Conservation (phyloP, 495 filamentous ascomycete species). For the Neurospora sp. region DNA sequence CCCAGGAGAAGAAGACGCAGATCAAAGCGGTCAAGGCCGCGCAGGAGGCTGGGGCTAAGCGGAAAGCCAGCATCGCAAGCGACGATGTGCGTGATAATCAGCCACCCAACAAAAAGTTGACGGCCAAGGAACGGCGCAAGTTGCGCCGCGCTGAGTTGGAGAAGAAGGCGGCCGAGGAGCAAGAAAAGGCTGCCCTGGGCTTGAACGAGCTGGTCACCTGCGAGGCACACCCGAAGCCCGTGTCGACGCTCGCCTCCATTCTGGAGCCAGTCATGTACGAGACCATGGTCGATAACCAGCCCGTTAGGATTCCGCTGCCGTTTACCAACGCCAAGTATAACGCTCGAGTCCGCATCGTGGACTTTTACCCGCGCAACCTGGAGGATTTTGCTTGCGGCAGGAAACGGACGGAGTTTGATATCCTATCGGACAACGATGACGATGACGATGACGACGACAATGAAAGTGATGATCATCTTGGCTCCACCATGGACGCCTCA, state of each 20-base stretch:
- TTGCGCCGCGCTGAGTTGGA: slow-evolving; percentile 4
- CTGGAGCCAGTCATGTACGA: slow-evolving; percentile 30
- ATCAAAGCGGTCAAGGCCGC: slow-evolving; percentile 24
- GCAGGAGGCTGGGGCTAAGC: slow-evolving; percentile 16
- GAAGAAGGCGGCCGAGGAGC: slow-evolving; percentile 12
- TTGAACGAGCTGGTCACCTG: slow-evolving; percentile 36
- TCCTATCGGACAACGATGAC: slow-evolving; percentile 36
- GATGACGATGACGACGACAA: slow-evolving; percentile 23
- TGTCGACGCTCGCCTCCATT: slow-evolving; percentile 40
- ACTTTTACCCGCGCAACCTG: slow-evolving; percentile 65
- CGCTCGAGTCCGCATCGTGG: slow-evolving; percentile 60
- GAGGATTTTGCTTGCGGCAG: slow-evolving; percentile 60
- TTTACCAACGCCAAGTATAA: slow-evolving; percentile 70
- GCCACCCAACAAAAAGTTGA: slow-evolving; percentile 18
- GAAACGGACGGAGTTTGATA: slow-evolving; percentile 30
- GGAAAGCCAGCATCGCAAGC: slow-evolving; percentile 12
- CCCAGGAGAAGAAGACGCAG: slow-evolving; percentile 41
- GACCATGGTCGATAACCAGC: slow-evolving; percentile 22
- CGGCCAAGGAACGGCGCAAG: slow-evolving; percentile 18
- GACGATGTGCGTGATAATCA: slow-evolving; percentile 24
- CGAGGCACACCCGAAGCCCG: slow-evolving; percentile 25
- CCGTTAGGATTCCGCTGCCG: slow-evolving; percentile 39
- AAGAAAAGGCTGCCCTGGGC: slow-evolving; percentile 11
- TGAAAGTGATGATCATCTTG: slow-evolving; percentile 7
- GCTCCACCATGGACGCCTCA: slow-evolving; percentile 5